phyloP scores from a whole-genome alignment of 2,329 filamentous ascomycete species.

The Aureobasidium sp. region DNA sequence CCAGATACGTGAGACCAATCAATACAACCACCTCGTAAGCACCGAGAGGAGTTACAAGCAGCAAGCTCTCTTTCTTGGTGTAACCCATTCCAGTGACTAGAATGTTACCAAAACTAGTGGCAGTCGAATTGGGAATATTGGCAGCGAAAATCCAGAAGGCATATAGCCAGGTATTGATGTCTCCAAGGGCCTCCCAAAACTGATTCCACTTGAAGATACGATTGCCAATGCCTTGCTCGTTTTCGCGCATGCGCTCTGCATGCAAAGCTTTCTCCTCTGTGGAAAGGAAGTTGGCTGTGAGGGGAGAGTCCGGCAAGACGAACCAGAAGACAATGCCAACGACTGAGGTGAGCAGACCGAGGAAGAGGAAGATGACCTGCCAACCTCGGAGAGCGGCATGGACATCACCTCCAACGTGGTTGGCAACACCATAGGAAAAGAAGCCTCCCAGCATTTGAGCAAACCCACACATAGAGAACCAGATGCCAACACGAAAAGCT shows the following conservation, averaged over 20 bases:
- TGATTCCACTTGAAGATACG: neutral
- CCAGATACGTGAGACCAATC: neutral
- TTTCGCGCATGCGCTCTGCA: neutral
- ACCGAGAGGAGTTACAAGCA: neutral
- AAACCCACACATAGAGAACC: neutral
- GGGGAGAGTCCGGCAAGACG: neutral
- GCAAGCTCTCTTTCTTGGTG: neutral
- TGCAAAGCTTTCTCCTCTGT: neutral
- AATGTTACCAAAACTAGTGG: neutral
- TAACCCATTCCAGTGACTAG: neutral
- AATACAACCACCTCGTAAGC: neutral
- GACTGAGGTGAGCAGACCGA: neutral
- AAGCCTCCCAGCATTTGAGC: neutral
- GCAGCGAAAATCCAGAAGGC: neutral
- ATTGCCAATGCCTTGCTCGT: neutral
- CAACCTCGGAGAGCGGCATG: neutral
- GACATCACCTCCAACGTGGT: neutral
- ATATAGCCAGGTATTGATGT: neutral
- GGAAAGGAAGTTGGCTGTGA: neutral
- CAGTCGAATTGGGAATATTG: neutral
- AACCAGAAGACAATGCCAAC: neutral
- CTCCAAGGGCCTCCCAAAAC: neutral
- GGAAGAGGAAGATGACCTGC: neutral
- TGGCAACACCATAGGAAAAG: neutral
- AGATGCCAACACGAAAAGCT: neutral